Conservation (phyloP, 306 rosid genomes). For the Oxytropis ochrocephala region DNA sequence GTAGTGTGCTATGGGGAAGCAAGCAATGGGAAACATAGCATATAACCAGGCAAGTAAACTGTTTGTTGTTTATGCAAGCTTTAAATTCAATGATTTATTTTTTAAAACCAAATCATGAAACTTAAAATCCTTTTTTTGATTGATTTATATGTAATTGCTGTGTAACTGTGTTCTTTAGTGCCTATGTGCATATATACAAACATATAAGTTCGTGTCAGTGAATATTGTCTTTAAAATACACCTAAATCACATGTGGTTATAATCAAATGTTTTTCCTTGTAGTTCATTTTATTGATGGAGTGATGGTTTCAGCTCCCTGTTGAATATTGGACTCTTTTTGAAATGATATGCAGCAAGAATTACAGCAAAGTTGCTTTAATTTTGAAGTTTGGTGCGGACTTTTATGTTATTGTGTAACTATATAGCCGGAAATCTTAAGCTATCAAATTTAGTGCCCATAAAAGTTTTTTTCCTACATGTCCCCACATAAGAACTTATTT, state of each 20-base stretch:
- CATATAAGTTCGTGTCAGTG: not conserved
- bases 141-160: not conserved
- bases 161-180: not conserved
- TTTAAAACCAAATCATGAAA: not conserved
- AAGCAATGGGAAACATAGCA: constrained; percentile 98
- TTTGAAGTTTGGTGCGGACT: not conserved
- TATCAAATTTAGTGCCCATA: not conserved
- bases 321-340: not conserved
- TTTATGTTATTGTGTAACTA: not conserved
- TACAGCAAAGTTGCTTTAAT: not conserved
- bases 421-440: not conserved
- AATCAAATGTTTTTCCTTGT: not conserved
- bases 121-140: not conserved
- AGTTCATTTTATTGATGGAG: not conserved
- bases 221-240: not conserved
- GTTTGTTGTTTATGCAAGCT: too few species aligned
- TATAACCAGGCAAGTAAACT: constrained; percentile 77
- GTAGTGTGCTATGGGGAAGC: constrained; percentile 98
- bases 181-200: not conserved
- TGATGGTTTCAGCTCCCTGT: not conserved
- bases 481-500: not conserved
- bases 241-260: not conserved
- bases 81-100: not conserved
- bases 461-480: not conserved
- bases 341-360: not conserved